Evolutionary conservation across 2,329 filamentous ascomycete species (phyloP).

Genomic region (Stemphylium lycopersici): DNA sequence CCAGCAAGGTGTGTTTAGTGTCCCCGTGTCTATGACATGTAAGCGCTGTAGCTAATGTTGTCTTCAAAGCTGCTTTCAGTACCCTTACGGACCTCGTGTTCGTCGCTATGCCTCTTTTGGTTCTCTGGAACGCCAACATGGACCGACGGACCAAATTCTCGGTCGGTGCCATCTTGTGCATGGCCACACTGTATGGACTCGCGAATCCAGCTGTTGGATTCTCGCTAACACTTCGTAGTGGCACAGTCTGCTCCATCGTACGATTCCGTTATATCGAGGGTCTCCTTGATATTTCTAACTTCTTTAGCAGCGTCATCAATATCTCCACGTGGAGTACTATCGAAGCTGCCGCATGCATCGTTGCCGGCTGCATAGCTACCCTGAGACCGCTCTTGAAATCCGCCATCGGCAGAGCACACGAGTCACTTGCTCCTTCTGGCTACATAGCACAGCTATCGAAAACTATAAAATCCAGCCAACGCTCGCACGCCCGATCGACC

Average conservation of each 20-base stretch:
- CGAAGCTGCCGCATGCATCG: slow-evolving; percentile 49
- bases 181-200: slow-evolving; percentile 48
- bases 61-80: slow-evolving; percentile 29
- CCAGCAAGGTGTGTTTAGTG: slow-evolving; percentile 25
- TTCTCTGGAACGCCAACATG: slow-evolving; percentile 65
- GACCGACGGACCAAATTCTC: slow-evolving; percentile 58
- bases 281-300: slow-evolving; percentile 52
- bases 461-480: slow-evolving; percentile 6
- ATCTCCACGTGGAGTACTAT: slow-evolving; percentile 52
- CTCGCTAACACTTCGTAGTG: slow-evolving; percentile 42
- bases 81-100: slow-evolving; percentile 44
- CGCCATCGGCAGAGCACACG: slow-evolving; percentile 1
- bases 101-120: slow-evolving; percentile 47
- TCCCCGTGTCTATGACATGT: not conserved
- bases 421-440: not conserved
- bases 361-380: slow-evolving; percentile 59
- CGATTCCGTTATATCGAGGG: slow-evolving; percentile 56
- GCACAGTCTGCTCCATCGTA: slow-evolving; percentile 61
- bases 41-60: not conserved
- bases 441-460: slow-evolving; percentile 7
- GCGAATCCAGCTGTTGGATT: not conserved
- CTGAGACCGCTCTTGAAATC: slow-evolving; percentile 55
- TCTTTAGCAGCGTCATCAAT: slow-evolving; percentile 55
- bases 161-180: slow-evolving; percentile 59
- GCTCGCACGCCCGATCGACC: not conserved